A percentile compares a stretch with the other conserved stretches of the same genome.
Evolutionary conservation across 192 early-diverging fungal genomes (phyloP).

Genomic region (Mortierella alpina): DNA sequence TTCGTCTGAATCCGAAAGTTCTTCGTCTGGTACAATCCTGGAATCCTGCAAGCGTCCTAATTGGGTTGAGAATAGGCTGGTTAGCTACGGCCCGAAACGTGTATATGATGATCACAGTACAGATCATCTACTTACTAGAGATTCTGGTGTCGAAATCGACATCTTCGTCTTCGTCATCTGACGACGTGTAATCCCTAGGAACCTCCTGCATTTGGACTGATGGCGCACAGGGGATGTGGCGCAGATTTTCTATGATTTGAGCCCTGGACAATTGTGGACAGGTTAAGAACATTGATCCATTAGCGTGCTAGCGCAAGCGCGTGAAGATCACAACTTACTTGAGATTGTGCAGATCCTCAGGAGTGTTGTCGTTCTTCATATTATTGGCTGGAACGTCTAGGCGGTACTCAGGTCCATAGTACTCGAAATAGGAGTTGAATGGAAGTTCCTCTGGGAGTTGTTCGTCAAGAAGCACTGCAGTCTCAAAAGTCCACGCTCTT

Average conservation of each 20-base stretch:
- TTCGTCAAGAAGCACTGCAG: slow-evolving; percentile 83
- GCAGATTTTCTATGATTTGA: slow-evolving; percentile 70
- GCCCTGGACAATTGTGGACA: slow-evolving; percentile 34
- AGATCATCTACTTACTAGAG: slow-evolving; percentile 62
- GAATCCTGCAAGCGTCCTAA: slow-evolving; percentile 71
- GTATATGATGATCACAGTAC: background rate
- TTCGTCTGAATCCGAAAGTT: slow-evolving; percentile 84
- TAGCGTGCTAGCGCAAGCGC: background rate
- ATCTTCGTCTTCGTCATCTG: slow-evolving; percentile 77
- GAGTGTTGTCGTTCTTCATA: slow-evolving; percentile 90
- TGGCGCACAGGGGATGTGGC: slow-evolving; percentile 78
- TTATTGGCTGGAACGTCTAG: slow-evolving; percentile 90
- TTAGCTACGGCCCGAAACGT: background rate
- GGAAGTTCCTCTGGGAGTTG: slow-evolving; percentile 81
- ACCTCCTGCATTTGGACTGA: slow-evolving; percentile 82
- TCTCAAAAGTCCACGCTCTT: slow-evolving; percentile 96
- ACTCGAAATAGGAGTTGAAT: slow-evolving; percentile 89
- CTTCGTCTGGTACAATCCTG: slow-evolving; percentile 75
- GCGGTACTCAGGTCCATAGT: slow-evolving; percentile 92
- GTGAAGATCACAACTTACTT: slow-evolving; percentile 57
- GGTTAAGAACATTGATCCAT: background rate
- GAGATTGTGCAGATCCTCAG: slow-evolving; percentile 86
- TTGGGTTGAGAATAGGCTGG: background rate
- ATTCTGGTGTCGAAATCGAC: slow-evolving; percentile 69
- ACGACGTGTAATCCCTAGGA: slow-evolving; percentile 73